Percentiles rank a stretch among this genome's conserved stretches.
These are phyloP conservation scores for Geoglossum glabrum DNA, from an alignment of 495 filamentous ascomycete genomes.

Conservation along the genomic window DNA sequence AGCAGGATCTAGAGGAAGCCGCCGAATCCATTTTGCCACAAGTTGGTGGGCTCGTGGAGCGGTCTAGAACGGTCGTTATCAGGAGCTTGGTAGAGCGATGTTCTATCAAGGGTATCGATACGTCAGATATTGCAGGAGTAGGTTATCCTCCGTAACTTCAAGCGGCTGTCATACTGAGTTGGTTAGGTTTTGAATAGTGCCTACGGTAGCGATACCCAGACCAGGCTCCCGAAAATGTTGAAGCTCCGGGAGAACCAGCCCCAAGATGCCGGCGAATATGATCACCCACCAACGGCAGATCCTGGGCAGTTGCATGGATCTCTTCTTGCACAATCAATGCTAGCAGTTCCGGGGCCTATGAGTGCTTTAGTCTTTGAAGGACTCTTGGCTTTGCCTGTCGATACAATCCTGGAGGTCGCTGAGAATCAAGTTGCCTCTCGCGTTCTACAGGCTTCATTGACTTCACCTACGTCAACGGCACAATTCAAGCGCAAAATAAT, in stretches of 20 bases:
- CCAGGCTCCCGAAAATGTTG: slow-evolving; percentile 15
- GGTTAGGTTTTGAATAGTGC: slow-evolving; percentile 31
- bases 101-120: slow-evolving; percentile 40
- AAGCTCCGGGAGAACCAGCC: slow-evolving; percentile 7
- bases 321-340: slow-evolving; percentile 44
- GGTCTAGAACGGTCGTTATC: slow-evolving; percentile 55
- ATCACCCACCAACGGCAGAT: slow-evolving; percentile 7
- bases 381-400: slow-evolving; percentile 25
- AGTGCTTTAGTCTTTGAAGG: slow-evolving; percentile 36
- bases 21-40: slow-evolving; percentile 46
- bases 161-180: not conserved
- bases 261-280: slow-evolving; percentile 2
- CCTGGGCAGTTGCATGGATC: slow-evolving; percentile 40
- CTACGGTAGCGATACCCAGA: slow-evolving; percentile 28
- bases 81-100: slow-evolving; percentile 70
- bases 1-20: slow-evolving; percentile 57
- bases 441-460: slow-evolving; percentile 49
- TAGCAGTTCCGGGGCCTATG: slow-evolving; percentile 34
- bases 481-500: slow-evolving; percentile 44
- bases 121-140: slow-evolving; percentile 30
- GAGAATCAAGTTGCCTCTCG: slow-evolving; percentile 44
- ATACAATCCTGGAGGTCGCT: slow-evolving; percentile 27
- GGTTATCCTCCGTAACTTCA: not conserved
- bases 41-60: slow-evolving; percentile 46
- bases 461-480: slow-evolving; percentile 30